phyloP scores from a whole-genome alignment of 2,329 filamentous ascomycete genomes.

The Lasiodiplodia sp. region DNA sequence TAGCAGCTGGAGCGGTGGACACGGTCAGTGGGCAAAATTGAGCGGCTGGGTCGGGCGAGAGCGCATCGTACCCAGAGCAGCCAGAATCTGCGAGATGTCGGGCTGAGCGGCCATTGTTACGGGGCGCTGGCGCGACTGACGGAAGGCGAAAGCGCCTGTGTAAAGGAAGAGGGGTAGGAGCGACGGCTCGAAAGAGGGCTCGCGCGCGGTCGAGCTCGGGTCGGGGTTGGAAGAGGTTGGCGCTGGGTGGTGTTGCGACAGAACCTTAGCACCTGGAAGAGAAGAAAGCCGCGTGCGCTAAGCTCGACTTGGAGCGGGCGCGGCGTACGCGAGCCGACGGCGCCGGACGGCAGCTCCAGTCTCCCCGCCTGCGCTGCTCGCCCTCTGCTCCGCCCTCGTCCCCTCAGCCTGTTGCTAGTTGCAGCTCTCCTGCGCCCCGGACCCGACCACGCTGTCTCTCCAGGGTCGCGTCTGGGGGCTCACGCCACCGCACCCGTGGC shows the following conservation, averaged over 20 bases:
- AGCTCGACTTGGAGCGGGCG: conserved; percentile 10
- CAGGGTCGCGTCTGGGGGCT: not conserved
- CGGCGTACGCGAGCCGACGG: conserved; percentile 18
- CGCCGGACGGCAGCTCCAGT: not conserved
- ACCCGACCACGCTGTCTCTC: not conserved
- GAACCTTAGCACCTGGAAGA: conserved; percentile 9
- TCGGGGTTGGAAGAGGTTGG: conserved; percentile 19
- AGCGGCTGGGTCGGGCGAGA: not conserved
- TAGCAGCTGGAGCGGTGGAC: conserved; percentile 46
- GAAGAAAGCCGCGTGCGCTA: conserved; percentile 27
- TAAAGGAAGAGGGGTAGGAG: not conserved
- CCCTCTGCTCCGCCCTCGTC: not conserved
- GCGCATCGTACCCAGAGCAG: conserved; percentile 44
- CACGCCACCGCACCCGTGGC: too few relatives aligned
- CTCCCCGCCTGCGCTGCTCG: not conserved
- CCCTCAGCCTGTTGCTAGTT: not conserved
- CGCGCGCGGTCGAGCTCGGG: conserved; percentile 19
- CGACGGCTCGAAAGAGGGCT: conserved; percentile 4
- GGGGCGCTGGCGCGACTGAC: not conserved
- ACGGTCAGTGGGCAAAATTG: conserved; percentile 14
- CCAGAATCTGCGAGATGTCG: conserved; percentile 49
- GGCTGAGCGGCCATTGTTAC: conserved; percentile 43
- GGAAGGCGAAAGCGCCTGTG: not conserved
- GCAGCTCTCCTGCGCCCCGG: not conserved
- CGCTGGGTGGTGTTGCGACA: conserved; percentile 22